A percentile compares a stretch with the other conserved stretches of the same genome.
These are phyloP conservation scores for Elsinoe australis DNA, from an alignment of 2,329 filamentous ascomycete genomes.

Conservation along the genomic window DNA sequence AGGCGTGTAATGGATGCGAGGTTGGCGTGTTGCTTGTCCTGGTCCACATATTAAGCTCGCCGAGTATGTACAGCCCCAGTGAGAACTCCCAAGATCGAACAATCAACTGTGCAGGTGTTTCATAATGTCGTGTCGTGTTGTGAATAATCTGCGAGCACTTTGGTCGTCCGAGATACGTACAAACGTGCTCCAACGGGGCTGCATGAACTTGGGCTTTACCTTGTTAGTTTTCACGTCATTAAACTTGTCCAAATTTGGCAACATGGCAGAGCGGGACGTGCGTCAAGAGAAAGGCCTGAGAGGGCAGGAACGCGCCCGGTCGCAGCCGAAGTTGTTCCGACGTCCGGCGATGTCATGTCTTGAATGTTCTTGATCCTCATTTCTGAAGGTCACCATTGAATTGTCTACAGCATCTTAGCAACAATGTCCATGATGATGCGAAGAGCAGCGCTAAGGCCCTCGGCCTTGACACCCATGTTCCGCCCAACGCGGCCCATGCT, in stretches of 20 bases:
- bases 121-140: too few relatives aligned
- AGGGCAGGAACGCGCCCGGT: conserved; percentile 9
- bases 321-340: conserved; percentile 16
- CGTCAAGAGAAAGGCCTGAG: conserved; percentile 7
- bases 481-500: conserved; percentile 36
- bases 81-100: too few relatives aligned
- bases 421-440: conserved; percentile 42
- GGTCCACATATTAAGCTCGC: conserved; percentile 13
- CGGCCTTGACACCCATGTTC: conserved; percentile 31
- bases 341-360: conserved; percentile 13
- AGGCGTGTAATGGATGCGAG: conserved; percentile 4
- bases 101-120: too few relatives aligned
- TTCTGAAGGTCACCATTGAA: conserved; percentile 10
- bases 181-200: conserved; percentile 13
- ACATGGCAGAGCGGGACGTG: neutral
- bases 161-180: conserved; percentile 13
- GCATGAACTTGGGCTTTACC: conserved; percentile 9
- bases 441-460: too few relatives aligned
- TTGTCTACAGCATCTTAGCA: conserved; percentile 17
- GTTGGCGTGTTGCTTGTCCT: conserved; percentile 3
- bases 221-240: conserved; percentile 4
- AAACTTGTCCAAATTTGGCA: conserved; percentile 3
- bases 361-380: conserved; percentile 9
- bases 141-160: conserved; percentile 13
- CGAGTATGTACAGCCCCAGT: too few relatives aligned